phyloP scores from a whole-genome alignment of 176 grass and related monocot genomes.

The Pontederia crassipes region DNA sequence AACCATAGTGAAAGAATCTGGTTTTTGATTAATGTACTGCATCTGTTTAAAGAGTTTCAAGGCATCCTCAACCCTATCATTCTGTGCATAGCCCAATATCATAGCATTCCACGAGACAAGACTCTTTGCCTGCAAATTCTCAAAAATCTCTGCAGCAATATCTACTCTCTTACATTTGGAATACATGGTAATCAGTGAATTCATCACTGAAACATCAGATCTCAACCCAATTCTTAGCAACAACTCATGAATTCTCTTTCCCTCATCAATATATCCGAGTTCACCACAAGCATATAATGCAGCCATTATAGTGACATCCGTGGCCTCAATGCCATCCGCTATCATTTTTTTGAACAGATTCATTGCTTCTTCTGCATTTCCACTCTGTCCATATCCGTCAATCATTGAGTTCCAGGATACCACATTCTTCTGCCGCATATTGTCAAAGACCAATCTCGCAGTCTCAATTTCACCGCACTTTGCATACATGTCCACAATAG shows the following conservation, averaged over 20 bases:
- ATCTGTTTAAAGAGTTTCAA: conserved; percentile 43
- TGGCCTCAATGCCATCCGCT: conserved; percentile 29
- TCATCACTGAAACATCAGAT: conserved; percentile 38
- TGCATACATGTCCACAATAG: conserved; percentile 42
- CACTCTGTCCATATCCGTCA: conserved; percentile 31
- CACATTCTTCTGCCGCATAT: conserved; percentile 29
- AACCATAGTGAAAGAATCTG: conserved; percentile 59
- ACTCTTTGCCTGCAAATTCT: conserved; percentile 28
- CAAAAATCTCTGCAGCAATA: conserved; percentile 34
- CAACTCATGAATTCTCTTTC: conserved; percentile 30
- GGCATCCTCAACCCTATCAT: conserved; percentile 28
- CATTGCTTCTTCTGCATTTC: conserved; percentile 27
- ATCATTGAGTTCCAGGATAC: conserved; percentile 64
- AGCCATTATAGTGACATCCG: conserved; percentile 29
- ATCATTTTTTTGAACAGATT: conserved; percentile 39
- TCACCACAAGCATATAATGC: conserved; percentile 44
- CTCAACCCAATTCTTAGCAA: conserved; percentile 23
- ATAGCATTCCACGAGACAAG: conserved; percentile 52
- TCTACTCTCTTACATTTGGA: conserved; percentile 41
- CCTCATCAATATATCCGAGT: conserved; percentile 35
- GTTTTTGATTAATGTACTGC: conserved; percentile 34
- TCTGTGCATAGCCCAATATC: conserved; percentile 47
- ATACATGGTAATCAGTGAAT: conserved; percentile 42
- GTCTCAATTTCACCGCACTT: conserved; percentile 31
- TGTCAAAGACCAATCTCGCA: conserved; percentile 22